Evolutionary conservation across 495 filamentous ascomycete genomes (phyloP).

Genomic region (Thozetella sp.): DNA sequence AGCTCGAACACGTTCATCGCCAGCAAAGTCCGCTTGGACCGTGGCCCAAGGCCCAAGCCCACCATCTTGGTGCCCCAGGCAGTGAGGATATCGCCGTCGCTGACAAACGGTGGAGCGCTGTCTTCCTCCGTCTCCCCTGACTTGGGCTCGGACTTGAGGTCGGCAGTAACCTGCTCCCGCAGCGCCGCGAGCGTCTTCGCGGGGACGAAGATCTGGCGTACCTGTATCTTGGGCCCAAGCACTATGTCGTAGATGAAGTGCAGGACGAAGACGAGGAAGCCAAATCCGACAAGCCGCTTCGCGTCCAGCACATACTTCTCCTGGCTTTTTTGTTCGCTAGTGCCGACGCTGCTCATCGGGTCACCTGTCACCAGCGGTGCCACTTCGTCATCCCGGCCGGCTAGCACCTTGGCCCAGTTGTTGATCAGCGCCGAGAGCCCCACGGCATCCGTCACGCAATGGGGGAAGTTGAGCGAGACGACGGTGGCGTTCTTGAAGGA

Average conservation of each 20-base stretch:
- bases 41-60: slow-evolving; percentile 6
- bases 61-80: slow-evolving; percentile 27
- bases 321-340: slow-evolving; percentile 4
- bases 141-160: slow-evolving; percentile 12
- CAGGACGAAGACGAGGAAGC: slow-evolving; percentile 25
- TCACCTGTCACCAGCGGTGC: slow-evolving; percentile 33
- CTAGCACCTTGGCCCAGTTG: slow-evolving; percentile 37
- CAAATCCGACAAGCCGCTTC: slow-evolving; percentile 19
- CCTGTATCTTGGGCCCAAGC: slow-evolving; percentile 15
- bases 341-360: slow-evolving; percentile 19
- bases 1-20: slow-evolving; percentile 32
- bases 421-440: slow-evolving; percentile 33
- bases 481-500: slow-evolving; percentile 50
- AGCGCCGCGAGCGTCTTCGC: slow-evolving; percentile 1
- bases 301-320: slow-evolving; percentile 20
- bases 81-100: slow-evolving; percentile 39
- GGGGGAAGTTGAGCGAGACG: slow-evolving; percentile 45
- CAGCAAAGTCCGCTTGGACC: slow-evolving; percentile 18
- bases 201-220: slow-evolving; percentile 12
- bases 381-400: slow-evolving; percentile 36
- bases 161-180: not conserved
- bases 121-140: slow-evolving; percentile 2
- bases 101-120: slow-evolving; percentile 27
- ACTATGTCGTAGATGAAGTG: slow-evolving; percentile 23
- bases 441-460: slow-evolving; percentile 49